Evolutionary conservation across 2,329 filamentous ascomycete species (phyloP).

Genomic region (Ophiostoma ulmi): DNA sequence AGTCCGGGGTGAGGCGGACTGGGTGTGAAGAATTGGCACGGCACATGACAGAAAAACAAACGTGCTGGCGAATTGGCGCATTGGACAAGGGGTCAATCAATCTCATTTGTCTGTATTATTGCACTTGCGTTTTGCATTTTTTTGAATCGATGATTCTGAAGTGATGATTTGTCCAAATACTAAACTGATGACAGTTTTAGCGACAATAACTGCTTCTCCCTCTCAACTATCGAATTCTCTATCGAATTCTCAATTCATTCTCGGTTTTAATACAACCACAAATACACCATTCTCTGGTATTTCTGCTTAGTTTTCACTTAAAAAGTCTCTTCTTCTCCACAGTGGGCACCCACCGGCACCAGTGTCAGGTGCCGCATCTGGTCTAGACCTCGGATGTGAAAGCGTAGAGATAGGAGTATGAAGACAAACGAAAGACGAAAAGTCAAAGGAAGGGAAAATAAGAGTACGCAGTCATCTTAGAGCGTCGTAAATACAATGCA

Average conservation of each 20-base stretch:
- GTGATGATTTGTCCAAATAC: no score
- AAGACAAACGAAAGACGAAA: background rate
- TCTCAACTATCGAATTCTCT: no score
- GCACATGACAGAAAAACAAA: conserved; percentile 7
- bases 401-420: background rate
- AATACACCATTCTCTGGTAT: no score
- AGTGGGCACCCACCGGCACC: background rate
- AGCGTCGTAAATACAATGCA: background rate
- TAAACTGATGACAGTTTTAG: background rate
- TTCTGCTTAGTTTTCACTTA: background rate
- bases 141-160: no score
- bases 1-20: background rate
- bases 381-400: conserved; percentile 16
- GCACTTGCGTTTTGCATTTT: no score
- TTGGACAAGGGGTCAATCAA: no score
- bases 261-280: no score
- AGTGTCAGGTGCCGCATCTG: conserved; percentile 17
- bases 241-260: no score
- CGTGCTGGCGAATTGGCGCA: background rate
- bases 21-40: conserved; percentile 1
- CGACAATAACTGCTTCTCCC: background rate
- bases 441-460: background rate
- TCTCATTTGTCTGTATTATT: no score
- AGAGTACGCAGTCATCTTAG: no score
- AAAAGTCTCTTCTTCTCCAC: conserved; percentile 16